These are phyloP conservation scores for Cladosporium phlei DNA, from an alignment of 2,329 filamentous ascomycete species.

Conservation along the genomic window DNA sequence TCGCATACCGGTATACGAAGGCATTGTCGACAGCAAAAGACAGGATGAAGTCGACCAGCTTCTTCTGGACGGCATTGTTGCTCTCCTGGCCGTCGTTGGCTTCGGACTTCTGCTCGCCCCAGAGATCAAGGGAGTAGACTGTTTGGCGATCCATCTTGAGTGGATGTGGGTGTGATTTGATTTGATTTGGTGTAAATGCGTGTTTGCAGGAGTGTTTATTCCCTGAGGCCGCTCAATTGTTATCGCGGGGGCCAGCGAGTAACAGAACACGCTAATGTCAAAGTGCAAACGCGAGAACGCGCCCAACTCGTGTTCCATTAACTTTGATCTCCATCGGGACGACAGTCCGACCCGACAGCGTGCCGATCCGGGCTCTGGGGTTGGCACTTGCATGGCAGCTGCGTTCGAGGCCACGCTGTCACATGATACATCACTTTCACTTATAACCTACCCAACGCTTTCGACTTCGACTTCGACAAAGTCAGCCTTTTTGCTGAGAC, in stretches of 20 bases:
- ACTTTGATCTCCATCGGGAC: too few relatives aligned
- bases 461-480: too few relatives aligned
- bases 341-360: too few relatives aligned
- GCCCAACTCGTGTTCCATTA: too few relatives aligned
- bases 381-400: too few relatives aligned
- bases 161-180: not conserved
- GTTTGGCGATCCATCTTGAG: conserved; percentile 76
- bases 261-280: too few relatives aligned
- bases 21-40: conserved; percentile 90
- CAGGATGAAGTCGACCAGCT: conserved; percentile 85
- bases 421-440: too few relatives aligned
- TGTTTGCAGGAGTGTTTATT: not conserved
- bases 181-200: not conserved
- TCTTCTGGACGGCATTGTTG: conserved; percentile 59
- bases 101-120: conserved; percentile 43
- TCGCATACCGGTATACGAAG: conserved; percentile 79
- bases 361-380: too few relatives aligned
- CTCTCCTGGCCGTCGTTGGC: conserved; percentile 25
- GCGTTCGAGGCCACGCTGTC: too few relatives aligned
- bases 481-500: too few relatives aligned
- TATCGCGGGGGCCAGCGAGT: too few relatives aligned
- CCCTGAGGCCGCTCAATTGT: not conserved
- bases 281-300: conserved; percentile 1
- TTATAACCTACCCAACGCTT: too few relatives aligned
- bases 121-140: conserved; percentile 79